Percentiles rank a stretch among this genome's conserved stretches.
Conservation (phyloP, 176 grass and related monocot species). For the Carex parvula region DNA sequence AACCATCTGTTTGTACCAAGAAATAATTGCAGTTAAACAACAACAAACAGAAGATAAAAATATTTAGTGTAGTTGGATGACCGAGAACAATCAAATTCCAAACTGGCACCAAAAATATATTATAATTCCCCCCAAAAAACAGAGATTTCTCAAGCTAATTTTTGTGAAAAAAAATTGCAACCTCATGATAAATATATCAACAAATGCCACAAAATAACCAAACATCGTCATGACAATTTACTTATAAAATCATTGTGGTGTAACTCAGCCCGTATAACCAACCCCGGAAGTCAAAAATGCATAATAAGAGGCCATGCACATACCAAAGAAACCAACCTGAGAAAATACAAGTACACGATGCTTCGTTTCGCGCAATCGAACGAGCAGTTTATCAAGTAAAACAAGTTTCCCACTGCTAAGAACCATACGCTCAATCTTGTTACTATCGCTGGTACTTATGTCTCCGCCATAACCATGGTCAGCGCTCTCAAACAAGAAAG, state of each 20-base stretch:
- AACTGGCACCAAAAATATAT: neutral
- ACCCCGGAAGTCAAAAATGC: neutral
- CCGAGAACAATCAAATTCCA: neutral
- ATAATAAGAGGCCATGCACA: neutral
- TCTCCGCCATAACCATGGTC: constrained; percentile 99
- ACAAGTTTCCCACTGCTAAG: constrained; percentile 98
- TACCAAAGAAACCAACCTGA: constrained; percentile 54
- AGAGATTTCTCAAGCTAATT: neutral
- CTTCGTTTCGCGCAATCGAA: constrained; percentile 89
- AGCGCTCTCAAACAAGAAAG: constrained; percentile 99
- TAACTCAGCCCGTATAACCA: neutral
- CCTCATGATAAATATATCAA: neutral
- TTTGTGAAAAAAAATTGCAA: neutral
- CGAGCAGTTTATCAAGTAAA: constrained; percentile 82
- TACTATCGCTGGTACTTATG: constrained; percentile 61
- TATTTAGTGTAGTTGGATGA: neutral
- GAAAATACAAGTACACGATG: constrained; percentile 96
- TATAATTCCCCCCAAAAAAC: neutral
- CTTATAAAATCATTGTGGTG: neutral
- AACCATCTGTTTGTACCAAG: constrained; percentile 76
- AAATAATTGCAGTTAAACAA: constrained; percentile 20
- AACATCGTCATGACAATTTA: neutral
- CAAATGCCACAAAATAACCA: constrained; percentile 5
- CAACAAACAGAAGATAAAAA: constrained; percentile 12
- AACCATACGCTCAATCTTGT: constrained; percentile 94